Base-by-base conservation (phyloP, 1,284 basidiomycete genomes). In the Earliella scabrosa region DNA sequence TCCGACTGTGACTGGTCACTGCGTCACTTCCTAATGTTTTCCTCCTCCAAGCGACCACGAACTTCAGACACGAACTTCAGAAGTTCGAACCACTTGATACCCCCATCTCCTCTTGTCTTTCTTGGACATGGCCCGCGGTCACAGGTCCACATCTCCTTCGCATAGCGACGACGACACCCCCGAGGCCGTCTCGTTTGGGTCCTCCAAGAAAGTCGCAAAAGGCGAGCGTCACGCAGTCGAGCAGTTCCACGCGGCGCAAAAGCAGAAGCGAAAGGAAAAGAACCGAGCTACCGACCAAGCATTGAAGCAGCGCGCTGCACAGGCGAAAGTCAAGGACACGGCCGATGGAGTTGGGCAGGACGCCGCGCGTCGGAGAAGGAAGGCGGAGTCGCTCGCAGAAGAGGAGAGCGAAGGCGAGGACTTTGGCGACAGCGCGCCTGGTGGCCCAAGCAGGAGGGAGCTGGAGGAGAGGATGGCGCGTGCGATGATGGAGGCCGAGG, bases 401-500 rank as follows among this genome's bases (percentile, higher is more conserved):
- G 46, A 38, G 14, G 54, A 54, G 55, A 23, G 1, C 56, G 48
- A 31, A 13, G 41, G 50, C 8, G 57, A 50, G 23, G 65, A 51
- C 9, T 44, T 29, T 2, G 46, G 36, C 36, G 49, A 40, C 24
- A 56, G 43, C 2, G 52, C 43, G 26, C 52, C 43, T 24, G 52
- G 56, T 35, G 56, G 34, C 45, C 29, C 41, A 34, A 45, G 49
- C 16, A 40, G 50, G 48, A 44, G 51, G 31, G 68, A 65, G 36
- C 52, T 72, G 41, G 63, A 69, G 61, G 63, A 57, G 18, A 56
- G 73, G 51, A 74, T 73, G 71, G 65, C 66, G 48, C 59, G 70
- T 41, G 71, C 73, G 16, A 72, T 73, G 72, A 63, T 46, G 40
- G 68, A 73, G 50, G 70, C 71, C 21, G 65, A 64, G 40, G 68